phyloP scores from a whole-genome alignment of 768 basidiomycete genomes.

The Phlebiopsis flavidoalba region DNA sequence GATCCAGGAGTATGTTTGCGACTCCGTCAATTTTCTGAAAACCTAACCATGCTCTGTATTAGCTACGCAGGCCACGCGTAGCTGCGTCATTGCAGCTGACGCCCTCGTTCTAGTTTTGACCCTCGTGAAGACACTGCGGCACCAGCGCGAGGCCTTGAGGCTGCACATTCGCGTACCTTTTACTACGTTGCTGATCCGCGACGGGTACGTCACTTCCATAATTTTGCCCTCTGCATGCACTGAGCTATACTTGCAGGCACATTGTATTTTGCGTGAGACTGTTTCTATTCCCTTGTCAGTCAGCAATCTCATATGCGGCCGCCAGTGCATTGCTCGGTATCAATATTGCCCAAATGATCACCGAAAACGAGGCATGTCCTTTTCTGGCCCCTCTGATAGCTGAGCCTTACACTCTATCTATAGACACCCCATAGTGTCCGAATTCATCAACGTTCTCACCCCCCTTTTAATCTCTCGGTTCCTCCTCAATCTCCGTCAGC shows the following conservation, averaged over 20 bases:
- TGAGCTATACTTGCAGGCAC: neutral
- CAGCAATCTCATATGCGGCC: neutral
- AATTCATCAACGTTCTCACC: neutral
- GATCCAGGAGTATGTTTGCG: too few species aligned
- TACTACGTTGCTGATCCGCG: neutral
- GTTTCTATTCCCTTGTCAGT: neutral
- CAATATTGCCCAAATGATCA: neutral
- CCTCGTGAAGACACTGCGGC: conserved; percentile 1
- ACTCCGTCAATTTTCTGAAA: neutral
- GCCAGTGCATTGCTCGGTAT: neutral
- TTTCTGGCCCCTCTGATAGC: too few species aligned
- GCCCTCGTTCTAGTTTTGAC: neutral
- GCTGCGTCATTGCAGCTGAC: conserved; percentile 5
- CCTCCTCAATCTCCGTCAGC: conserved; percentile 4
- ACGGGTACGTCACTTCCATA: neutral
- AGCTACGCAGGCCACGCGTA: neutral
- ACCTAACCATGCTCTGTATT: neutral
- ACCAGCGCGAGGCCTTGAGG: neutral
- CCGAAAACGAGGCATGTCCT: neutral
- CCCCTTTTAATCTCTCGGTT: conserved; percentile 3
- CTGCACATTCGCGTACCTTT: neutral
- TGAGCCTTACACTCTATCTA: too few species aligned
- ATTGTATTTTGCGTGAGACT: conserved; percentile 1
- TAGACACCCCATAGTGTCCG: too few species aligned
- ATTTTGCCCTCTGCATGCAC: neutral